Evolutionary conservation across 768 basidiomycete genomes (phyloP), one percentile per base, ranked within the genome.

Genomic region (Agrocybe chaxingu): DNA sequence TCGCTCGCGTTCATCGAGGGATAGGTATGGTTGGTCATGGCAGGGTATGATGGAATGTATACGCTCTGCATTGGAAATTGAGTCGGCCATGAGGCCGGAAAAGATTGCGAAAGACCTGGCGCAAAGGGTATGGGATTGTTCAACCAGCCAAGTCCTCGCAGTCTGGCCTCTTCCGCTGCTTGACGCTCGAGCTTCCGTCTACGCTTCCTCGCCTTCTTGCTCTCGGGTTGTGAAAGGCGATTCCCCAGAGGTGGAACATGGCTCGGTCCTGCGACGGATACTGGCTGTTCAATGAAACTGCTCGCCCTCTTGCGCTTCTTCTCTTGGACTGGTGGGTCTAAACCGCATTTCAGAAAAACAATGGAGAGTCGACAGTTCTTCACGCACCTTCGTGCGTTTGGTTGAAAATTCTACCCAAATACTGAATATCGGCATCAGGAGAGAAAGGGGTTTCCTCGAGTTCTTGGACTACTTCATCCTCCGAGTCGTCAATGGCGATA

Each of bases 141-240:
- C 54, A 56, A 50, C 56, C 59, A 57, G 36, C 54, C 47, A 38
- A 55, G 43, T 33, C 51, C 53, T 35, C 56, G 54, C 39, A 61
- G 36, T 29, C 58, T 61, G 33, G 62, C 62, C 34, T 63, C 62
- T 57, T 68, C 69, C 34, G 57, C 46, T 6, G 60, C 65, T 47
- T 70, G 62, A 8, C 66, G 63, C 51, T 75, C 70, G 19, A 67
- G 53, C 54, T 61, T 71, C 31, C 70, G 65, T 24, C 72, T 65
- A 7, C 71, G 63, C 55, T 77, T 78, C 50, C 67, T 69, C 11
- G 69, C 67, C 47, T 72, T 75, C 60, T 74, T 75, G 42, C 67
- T 66, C 54, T 65, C 65, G 7, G 52, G 55, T 30, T 59, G 58
- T 2, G 64, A 57, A 32, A 63, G 51, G 19, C 62, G 61, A 42